Evolutionary conservation across 2,329 filamentous ascomycete species (phyloP), one percentile per base, ranked within the genome.

Genomic region (Phoma sp.): DNA sequence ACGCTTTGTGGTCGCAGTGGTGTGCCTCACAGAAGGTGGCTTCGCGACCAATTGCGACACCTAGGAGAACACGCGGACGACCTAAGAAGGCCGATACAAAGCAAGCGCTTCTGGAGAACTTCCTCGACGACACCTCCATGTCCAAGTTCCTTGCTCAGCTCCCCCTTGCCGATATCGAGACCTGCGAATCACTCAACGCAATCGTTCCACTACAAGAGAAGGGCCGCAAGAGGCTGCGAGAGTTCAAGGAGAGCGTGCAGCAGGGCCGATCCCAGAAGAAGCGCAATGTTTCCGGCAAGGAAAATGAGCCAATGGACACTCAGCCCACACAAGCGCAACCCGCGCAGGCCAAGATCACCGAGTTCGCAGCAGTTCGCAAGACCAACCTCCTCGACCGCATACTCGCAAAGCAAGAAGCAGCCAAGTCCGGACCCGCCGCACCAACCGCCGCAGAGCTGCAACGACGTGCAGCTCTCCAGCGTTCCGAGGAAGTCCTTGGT

Each of bases 181-280:
- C 76, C 30, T 83, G 83, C 69, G 74, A 79, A 4, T 83, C 83
- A 0, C 68, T 83, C 10, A 70, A 75, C 25, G 84, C 83, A 50
- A 78, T 82, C 18, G 82, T 84, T 10, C 82, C 85, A 1, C 62
- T 88, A 5, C 78, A 88, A 25, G 80, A 82, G 43, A 89, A 87
- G 66, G 89, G 89, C 27, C 87, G 90, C 61, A 83, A 83, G 55
- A 83, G 87, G 7, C 79, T 93, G n/a, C 80, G 86, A 52, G 86
- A 89, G 44, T 79, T 93, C 62, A 90, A 88, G 72, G 80, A 82
- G 43, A 84, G 80, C 55, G 80, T 88, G n/a, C 64, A 69, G 35
- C 66, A 74, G 30, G 68, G 69, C 23, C 60, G 72, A 49, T 44
- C 65, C 14, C 60, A 66, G 54, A 72, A 73, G 60, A 69, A 70